Base-by-base conservation (phyloP, 2,329 filamentous ascomycete species). In the Coccinonectria pachysandricola region DNA sequence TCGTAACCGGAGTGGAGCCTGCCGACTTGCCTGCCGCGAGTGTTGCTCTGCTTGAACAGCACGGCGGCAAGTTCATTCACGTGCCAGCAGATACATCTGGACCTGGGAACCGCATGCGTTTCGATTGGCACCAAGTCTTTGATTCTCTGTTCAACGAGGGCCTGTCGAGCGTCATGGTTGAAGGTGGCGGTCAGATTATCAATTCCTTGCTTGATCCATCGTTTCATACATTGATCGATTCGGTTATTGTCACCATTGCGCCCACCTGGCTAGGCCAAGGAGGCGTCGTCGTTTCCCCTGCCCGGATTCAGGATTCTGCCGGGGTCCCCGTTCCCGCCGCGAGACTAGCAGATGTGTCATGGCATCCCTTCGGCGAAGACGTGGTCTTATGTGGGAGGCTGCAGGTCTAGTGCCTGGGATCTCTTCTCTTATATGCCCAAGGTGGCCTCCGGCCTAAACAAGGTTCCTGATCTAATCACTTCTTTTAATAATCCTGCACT, bases 211-310 rank as follows among this genome's bases (percentile, higher is more conserved):
- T 96, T n/a, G 62, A 68, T 19, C 63, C 70, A 3, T 59, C 60
- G 15, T 72, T 75, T 43, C 61, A 71, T 10, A 43, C 51, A n/a
- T 58, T 86, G 7, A 64, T 93, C 21, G 70, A 84, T 47, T 79
- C 79, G 3, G 76, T 94, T 24, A 80, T 96, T 43, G 67, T 95
- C 31, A 95, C 88, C 0, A 75, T 95, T 45, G 86, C 88, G 3
- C 88, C 88, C 7, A 84, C 76, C 0, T 96, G 85, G 72, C 64
- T 96, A n/a, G 88, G 88, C 2, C 65, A 71, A 33, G 84, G 82
- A 3, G 85, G 85, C 6, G 82, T 95, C 7, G 65, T 75, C 8
- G 83, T 94, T 3, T 78, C 74, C 23, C 88, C 87, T 2, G 62
- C 71, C 12, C 64, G 72, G 17, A 67, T 64, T 20, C 44, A 52